A percentile compares a stretch with the other conserved stretches of the same genome.
phyloP scores from a whole-genome alignment of 495 filamentous ascomycete species.

The Geoglossum glabrum region DNA sequence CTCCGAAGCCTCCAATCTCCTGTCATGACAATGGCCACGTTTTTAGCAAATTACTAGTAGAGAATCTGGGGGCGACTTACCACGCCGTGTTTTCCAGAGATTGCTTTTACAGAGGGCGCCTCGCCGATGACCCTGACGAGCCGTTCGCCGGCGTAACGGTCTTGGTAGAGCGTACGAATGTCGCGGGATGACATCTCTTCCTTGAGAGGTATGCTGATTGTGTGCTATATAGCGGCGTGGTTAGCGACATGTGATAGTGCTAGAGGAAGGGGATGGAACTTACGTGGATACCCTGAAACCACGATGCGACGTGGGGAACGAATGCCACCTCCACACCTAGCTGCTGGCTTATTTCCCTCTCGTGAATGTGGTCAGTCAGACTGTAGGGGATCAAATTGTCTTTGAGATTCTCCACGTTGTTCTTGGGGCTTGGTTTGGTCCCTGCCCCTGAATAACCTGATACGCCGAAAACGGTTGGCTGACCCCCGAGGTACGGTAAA shows the following conservation, averaged over 20 bases:
- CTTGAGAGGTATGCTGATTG: slow-evolving; percentile 73
- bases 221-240: slow-evolving; percentile 32
- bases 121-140: slow-evolving; percentile 85
- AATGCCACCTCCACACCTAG: slow-evolving; percentile 66
- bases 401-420: slow-evolving; percentile 71
- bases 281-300: slow-evolving; percentile 84
- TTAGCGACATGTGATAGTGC: slow-evolving; percentile 8
- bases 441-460: slow-evolving; percentile 93
- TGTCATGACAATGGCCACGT: slow-evolving; percentile 6
- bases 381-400: slow-evolving; percentile 88
- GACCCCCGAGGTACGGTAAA: slow-evolving; percentile 52
- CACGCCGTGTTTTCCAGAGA: slow-evolving; percentile 75
- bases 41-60: no score
- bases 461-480: slow-evolving; percentile 79
- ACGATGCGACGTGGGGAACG: slow-evolving; percentile 83
- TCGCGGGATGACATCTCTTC: slow-evolving; percentile 74
- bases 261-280: slow-evolving; percentile 4
- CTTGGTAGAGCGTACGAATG: slow-evolving; percentile 86
- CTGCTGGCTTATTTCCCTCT: slow-evolving; percentile 69
- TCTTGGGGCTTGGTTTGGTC: slow-evolving; percentile 90
- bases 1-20: slow-evolving; percentile 87
- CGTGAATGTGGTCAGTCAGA: slow-evolving; percentile 89
- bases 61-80: neutral
- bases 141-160: slow-evolving; percentile 86
- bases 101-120: slow-evolving; percentile 68